These are phyloP conservation scores for Penicillium maclennaniae DNA, from an alignment of 495 filamentous ascomycete genomes.

Conservation along the genomic window DNA sequence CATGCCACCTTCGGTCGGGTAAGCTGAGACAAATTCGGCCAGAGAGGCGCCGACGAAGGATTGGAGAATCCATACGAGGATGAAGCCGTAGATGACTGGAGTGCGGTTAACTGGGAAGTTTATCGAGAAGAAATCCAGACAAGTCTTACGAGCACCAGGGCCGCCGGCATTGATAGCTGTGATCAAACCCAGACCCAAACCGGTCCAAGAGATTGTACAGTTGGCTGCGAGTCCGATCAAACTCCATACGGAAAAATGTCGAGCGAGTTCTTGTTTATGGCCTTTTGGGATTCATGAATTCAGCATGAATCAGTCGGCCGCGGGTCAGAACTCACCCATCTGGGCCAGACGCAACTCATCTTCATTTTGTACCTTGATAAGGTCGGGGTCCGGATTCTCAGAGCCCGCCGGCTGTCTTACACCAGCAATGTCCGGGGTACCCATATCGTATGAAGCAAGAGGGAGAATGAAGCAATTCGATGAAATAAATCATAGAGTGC, in stretches of 20 bases:
- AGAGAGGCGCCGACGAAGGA: conserved; percentile 47
- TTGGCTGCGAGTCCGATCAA: conserved; percentile 39
- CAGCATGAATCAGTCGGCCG: neutral
- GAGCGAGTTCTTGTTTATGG: conserved; percentile 39
- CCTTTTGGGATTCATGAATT: conserved; percentile 20
- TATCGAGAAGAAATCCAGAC: neutral
- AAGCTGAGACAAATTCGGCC: conserved; percentile 53
- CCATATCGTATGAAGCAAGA: conserved; percentile 4
- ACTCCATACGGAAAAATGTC: conserved; percentile 40
- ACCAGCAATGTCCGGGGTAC: conserved; percentile 3
- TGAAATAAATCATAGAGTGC: neutral
- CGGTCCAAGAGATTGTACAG: conserved; percentile 42
- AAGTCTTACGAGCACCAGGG: conserved; percentile 31
- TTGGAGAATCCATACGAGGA: conserved; percentile 48
- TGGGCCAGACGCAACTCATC: conserved; percentile 42
- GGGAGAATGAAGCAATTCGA: neutral
- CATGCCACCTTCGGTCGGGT: conserved; percentile 49
- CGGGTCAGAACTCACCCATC: conserved; percentile 30
- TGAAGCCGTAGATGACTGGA: conserved; percentile 41
- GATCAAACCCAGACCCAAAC: conserved; percentile 39
- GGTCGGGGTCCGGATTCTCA: conserved; percentile 1
- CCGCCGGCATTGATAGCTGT: conserved; percentile 39
- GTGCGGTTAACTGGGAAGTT: neutral
- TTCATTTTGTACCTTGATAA: conserved; percentile 25
- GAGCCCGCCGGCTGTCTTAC: neutral